Conservation (phyloP, 1,284 basidiomycete genomes). For the Golubevia sp. region DNA sequence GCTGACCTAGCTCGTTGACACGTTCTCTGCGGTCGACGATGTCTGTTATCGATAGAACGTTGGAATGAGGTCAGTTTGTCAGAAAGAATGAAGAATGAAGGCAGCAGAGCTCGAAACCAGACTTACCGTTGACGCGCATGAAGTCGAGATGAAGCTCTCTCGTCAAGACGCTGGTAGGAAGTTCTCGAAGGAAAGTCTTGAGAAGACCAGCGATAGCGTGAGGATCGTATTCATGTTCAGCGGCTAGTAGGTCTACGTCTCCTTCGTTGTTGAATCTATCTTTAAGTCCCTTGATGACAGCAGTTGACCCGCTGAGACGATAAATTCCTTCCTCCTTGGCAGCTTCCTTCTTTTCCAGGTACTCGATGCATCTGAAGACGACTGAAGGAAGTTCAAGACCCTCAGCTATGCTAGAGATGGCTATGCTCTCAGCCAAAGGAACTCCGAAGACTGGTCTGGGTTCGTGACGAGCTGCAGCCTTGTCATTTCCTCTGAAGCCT, state of each 20-base stretch:
- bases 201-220: conserved; percentile 54
- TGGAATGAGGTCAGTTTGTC: not conserved
- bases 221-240: conserved; percentile 25
- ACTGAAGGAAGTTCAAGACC: conserved; percentile 46
- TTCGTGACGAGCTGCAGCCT: not conserved
- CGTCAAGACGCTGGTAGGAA: conserved; percentile 49
- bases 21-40: conserved; percentile 84
- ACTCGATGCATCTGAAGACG: conserved; percentile 57
- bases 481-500: conserved; percentile 17
- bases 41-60: conserved; percentile 68
- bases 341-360: conserved; percentile 46
- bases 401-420: conserved; percentile 36
- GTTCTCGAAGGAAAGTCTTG: conserved; percentile 50
- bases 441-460: conserved; percentile 42
- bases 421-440: conserved; percentile 43
- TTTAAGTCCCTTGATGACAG: conserved; percentile 48
- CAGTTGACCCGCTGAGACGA: conserved; percentile 47
- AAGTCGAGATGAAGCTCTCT: conserved; percentile 49
- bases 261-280: conserved; percentile 51
- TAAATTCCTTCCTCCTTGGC: conserved; percentile 57
- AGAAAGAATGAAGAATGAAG: not conserved
- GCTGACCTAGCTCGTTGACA: conserved; percentile 79
- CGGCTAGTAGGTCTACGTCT: conserved; percentile 50
- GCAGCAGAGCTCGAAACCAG: conserved; percentile 4
- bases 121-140: conserved; percentile 33